These are phyloP conservation scores for Gryganskiella cystojenkinii DNA, from an alignment of 192 early-diverging fungal species.

Conservation along the genomic window DNA sequence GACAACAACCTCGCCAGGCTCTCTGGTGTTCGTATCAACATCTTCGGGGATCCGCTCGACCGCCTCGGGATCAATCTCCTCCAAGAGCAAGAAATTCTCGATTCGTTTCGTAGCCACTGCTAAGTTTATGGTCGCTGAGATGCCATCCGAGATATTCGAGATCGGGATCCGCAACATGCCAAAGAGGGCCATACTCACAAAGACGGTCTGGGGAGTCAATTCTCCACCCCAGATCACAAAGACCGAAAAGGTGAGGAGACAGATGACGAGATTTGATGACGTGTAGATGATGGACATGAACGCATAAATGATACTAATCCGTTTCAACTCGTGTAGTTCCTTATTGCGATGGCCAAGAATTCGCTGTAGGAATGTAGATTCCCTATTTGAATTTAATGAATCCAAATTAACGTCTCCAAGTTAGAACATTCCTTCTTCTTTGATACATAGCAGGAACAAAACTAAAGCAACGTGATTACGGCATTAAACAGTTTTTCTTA, in stretches of 20 bases:
- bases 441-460: no score
- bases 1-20: background rate
- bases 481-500: no score
- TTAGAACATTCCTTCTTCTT: no score
- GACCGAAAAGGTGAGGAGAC: slow-evolving; percentile 14
- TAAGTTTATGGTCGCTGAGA: slow-evolving; percentile 8
- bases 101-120: slow-evolving; percentile 17
- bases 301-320: slow-evolving; percentile 9
- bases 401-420: no score
- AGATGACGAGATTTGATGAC: slow-evolving; percentile 14
- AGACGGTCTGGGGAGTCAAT: slow-evolving; percentile 30
- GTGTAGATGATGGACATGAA: slow-evolving; percentile 31
- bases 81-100: slow-evolving; percentile 19
- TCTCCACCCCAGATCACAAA: slow-evolving; percentile 28
- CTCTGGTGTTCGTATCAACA: slow-evolving; percentile 1
- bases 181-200: slow-evolving; percentile 35
- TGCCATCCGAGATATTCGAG: slow-evolving; percentile 4
- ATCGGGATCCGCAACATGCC: slow-evolving; percentile 18
- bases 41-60: background rate
- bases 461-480: no score
- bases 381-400: background rate
- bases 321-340: slow-evolving; percentile 13
- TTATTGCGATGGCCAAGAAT: background rate
- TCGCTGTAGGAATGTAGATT: background rate
- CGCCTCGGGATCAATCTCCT: slow-evolving; percentile 7